These are phyloP conservation scores for Aspergillus ibericus DNA, from an alignment of 2,329 filamentous ascomycete species.

Conservation along the genomic window DNA sequence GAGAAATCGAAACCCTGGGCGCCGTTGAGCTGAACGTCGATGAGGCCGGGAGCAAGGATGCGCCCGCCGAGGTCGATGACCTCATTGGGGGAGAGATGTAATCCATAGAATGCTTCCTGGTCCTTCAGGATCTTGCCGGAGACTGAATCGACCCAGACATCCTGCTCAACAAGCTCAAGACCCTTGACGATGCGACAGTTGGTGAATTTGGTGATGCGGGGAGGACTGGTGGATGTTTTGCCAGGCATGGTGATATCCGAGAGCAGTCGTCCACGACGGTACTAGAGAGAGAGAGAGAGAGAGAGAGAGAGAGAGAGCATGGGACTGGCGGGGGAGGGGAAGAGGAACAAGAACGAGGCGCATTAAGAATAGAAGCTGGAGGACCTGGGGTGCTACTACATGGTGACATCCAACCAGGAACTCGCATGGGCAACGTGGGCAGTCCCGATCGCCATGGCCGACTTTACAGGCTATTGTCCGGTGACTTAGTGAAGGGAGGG, in stretches of 20 bases:
- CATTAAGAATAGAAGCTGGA: background rate
- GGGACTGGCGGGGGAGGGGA: background rate
- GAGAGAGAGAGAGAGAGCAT: background rate
- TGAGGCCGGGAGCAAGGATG: slow-evolving; percentile 81
- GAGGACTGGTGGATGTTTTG: slow-evolving; percentile 29
- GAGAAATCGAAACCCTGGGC: slow-evolving; percentile 94
- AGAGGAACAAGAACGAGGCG: background rate
- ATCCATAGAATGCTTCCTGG: slow-evolving; percentile 57
- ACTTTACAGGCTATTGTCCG: background rate
- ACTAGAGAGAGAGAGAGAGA: slow-evolving; percentile 26
- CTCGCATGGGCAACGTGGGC: background rate
- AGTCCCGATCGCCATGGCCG: background rate
- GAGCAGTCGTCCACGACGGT: slow-evolving; percentile 26
- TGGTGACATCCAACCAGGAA: slow-evolving; percentile 7
- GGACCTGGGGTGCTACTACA: background rate
- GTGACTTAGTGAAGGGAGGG: background rate
- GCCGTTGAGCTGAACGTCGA: slow-evolving; percentile 90
- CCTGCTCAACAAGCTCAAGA: slow-evolving; percentile 67
- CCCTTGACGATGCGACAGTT: slow-evolving; percentile 78
- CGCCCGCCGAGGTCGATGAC: slow-evolving; percentile 78
- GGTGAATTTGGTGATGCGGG: slow-evolving; percentile 77
- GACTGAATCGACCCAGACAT: slow-evolving; percentile 83
- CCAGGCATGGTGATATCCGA: slow-evolving; percentile 33
- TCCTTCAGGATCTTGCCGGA: slow-evolving; percentile 80
- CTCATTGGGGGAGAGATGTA: slow-evolving; percentile 61